Conservation (phyloP, 345 rosid genomes). For the Pistacia vera region DNA sequence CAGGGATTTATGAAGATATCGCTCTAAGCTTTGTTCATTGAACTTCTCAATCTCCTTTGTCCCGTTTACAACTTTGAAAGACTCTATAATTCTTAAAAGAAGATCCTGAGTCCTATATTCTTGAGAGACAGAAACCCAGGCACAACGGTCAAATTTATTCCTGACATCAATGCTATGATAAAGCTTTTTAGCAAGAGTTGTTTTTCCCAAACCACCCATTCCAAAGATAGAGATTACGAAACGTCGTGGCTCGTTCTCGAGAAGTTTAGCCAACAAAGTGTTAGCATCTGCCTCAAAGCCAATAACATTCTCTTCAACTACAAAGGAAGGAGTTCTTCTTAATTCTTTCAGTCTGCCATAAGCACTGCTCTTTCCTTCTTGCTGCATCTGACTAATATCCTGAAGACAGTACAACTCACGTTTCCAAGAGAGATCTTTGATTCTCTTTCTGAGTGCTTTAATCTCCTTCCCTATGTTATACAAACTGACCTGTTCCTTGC, state of each 20-base stretch:
- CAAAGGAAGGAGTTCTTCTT: not conserved
- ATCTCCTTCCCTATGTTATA: too few species aligned
- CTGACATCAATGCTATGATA: slow-evolving; percentile 7
- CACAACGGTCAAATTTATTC: not conserved
- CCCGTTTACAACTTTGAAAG: not conserved
- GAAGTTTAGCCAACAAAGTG: slow-evolving; percentile 15
- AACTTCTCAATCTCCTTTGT: not conserved
- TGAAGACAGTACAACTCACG: too few species aligned
- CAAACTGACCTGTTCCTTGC: too few species aligned
- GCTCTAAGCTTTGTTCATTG: not conserved
- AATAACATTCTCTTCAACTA: slow-evolving; percentile 13
- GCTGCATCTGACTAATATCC: too few species aligned
- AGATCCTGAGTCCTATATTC: slow-evolving; percentile 20
- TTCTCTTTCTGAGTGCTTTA: too few species aligned
- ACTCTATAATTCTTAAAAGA: not conserved
- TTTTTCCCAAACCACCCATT: slow-evolving; percentile 36
- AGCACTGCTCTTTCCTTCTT: too few species aligned
- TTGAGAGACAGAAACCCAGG: slow-evolving; percentile 29
- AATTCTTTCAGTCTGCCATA: not conserved
- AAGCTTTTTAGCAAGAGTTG: slow-evolving; percentile 25
- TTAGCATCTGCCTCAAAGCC: slow-evolving; percentile 16
- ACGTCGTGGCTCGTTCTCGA: not conserved
- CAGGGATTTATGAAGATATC: not conserved
- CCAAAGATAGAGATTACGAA: slow-evolving; percentile 23
- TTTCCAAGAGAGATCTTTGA: too few species aligned